Base-by-base conservation (phyloP, 2,329 filamentous ascomycete genomes). In the Chrysoporthe puriensis region DNA sequence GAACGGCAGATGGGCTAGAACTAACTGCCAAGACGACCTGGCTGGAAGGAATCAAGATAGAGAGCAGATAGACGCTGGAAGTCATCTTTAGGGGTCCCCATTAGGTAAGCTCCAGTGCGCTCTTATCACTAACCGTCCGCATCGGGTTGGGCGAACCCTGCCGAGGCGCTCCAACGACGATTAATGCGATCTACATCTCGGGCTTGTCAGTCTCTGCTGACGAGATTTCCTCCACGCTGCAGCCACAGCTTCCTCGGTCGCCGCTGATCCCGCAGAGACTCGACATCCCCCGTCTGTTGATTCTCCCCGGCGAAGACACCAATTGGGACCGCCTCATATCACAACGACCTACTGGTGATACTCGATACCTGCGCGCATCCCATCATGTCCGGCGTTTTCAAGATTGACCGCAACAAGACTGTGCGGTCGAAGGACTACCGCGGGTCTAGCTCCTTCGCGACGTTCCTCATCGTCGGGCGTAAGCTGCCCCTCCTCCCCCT, bases 391-490 rank as follows among this genome's bases (percentile, higher is more conserved):
- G 66, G 68, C 54, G 40, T 68, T 5, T 54, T 68, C 42, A 68
- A 66, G 68, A 61, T 87, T 71, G 85, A 87, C 74, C 85, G 82
- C 80, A 81, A 80, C 72, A 88, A 88, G 80, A 87, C 81, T 72
- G 85, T 85, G 69, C 82, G 79, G 77, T 88, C 86, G 69, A 82
- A 80, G 74, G 80, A 86, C 79, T 88, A 88, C 74, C 82, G 82
- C 72, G 86, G 88, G 67, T 84, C 87, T 61, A 82, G 83, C 75
- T 93, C 93, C 62, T 99, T 99, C 79, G 94, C 94, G 80, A 97
- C 96, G 59, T 97, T 97, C 78, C 90, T 99, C 80, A 97, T 99
- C 77, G 90, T 98, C 73, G 94, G 93, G 72, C 94, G 95, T 97
- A 87, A 78, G 93, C 26, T 88, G 63, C 54, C 54, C 48, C 56